Conservation (phyloP, 805 yeast genomes). For the Yarrowia sp. region DNA sequence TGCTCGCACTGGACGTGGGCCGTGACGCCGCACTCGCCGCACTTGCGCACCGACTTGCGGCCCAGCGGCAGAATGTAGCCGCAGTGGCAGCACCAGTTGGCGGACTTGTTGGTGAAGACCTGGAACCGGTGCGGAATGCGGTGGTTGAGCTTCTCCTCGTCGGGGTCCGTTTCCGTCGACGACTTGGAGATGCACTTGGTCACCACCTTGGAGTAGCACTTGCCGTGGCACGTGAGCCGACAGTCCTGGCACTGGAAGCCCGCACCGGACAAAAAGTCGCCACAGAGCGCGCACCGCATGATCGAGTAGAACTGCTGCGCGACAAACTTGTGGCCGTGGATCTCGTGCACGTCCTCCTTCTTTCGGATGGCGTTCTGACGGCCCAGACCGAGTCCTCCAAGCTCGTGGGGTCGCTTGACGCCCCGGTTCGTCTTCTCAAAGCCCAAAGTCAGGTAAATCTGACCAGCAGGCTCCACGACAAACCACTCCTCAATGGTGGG, state of each 20-base stretch:
- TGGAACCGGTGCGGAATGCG: conserved; percentile 97
- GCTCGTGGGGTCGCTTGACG: conserved; percentile 54
- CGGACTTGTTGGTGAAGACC: conserved; percentile 89
- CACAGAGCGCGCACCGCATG: conserved; percentile 97
- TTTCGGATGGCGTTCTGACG: conserved; percentile 98
- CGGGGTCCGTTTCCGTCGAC: conserved; percentile 65
- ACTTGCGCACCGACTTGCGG: conserved; percentile 86
- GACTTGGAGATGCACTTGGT: conserved; percentile 82
- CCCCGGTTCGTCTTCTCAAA: conserved; percentile 72
- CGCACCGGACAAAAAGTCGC: conserved; percentile 84
- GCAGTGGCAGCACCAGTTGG: conserved; percentile 99
- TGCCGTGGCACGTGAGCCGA: conserved; percentile 75
- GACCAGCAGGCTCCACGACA: conserved; percentile 93
- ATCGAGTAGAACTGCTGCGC: conserved; percentile 94
- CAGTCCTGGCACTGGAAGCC: conserved; percentile 86
- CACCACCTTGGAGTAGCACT: conserved; percentile 78
- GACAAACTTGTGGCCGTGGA: conserved; percentile 96
- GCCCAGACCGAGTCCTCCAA: conserved; percentile 66
- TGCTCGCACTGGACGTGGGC: conserved; percentile 93
- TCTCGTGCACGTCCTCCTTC: conserved; percentile 83
- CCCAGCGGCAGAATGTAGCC: conserved; percentile 97
- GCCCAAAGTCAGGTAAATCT: conserved; percentile 75
- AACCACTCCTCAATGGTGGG: conserved; percentile 76
- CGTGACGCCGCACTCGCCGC: conserved; percentile 89
- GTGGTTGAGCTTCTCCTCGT: conserved; percentile 87